Conservation (phyloP, 2,329 filamentous ascomycete species). For the Parastagonospora nodorum region DNA sequence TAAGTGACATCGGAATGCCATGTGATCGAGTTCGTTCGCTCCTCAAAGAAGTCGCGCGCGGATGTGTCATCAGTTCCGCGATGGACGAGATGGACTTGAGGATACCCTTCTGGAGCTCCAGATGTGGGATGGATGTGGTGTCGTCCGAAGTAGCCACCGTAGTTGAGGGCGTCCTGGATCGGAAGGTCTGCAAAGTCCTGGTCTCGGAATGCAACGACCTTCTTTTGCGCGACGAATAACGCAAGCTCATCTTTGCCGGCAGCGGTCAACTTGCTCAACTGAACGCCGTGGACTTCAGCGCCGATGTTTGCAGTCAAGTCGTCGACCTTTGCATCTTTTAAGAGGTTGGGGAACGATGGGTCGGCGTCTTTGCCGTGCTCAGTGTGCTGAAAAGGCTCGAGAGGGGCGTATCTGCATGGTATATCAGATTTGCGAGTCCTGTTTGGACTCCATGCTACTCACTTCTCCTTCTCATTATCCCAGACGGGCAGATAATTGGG, state of each 20-base stretch:
- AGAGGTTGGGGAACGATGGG: conserved; percentile 68
- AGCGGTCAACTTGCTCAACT: conserved; percentile 69
- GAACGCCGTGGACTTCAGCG: conserved; percentile 71
- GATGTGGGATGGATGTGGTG: conserved; percentile 83
- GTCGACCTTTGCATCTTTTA: conserved; percentile 59
- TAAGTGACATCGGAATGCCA: conserved; percentile 93
- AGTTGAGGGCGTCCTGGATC: conserved; percentile 71
- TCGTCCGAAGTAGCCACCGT: conserved; percentile 76
- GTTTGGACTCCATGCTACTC: conserved; percentile 1
- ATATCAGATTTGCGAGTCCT: conserved; percentile 8
- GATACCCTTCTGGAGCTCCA: conserved; percentile 73
- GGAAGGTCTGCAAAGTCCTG: conserved; percentile 71
- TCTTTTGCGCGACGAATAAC: conserved; percentile 74
- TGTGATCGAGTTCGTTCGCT: conserved; percentile 77
- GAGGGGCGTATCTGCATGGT: conserved; percentile 61
- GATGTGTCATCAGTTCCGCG: conserved; percentile 68
- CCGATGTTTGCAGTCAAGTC: conserved; percentile 76
- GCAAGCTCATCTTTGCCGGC: conserved; percentile 79
- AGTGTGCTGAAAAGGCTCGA: conserved; percentile 71
- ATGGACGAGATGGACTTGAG: conserved; percentile 80
- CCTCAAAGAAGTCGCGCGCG: conserved; percentile 66
- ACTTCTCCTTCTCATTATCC: conserved; percentile 60
- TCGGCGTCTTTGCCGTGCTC: conserved; percentile 80
- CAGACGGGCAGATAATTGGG: conserved; percentile 76
- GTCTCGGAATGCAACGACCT: conserved; percentile 75